Evolutionary conservation across 768 basidiomycete species (phyloP).

Genomic region (Lentinula lateritia): DNA sequence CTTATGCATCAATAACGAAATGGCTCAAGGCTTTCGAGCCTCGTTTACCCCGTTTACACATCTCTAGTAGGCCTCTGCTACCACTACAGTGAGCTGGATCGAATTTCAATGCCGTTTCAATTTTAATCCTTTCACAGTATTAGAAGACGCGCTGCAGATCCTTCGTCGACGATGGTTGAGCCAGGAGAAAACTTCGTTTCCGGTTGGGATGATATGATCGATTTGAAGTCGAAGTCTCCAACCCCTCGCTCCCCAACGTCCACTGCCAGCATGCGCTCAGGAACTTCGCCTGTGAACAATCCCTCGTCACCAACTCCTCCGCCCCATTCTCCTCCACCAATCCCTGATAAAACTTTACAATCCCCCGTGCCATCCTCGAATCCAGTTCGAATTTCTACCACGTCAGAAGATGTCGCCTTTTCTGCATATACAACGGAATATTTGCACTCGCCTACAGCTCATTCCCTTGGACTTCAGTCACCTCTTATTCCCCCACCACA

Average conservation of each 20-base stretch:
- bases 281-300: background rate
- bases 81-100: slow-evolving; percentile 1
- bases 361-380: background rate
- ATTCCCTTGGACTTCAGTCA: slow-evolving; percentile 31
- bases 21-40: background rate
- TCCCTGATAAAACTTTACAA: background rate
- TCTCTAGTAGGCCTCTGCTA: background rate
- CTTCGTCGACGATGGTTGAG: background rate
- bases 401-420: slow-evolving; percentile 32
- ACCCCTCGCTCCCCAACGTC: slow-evolving; percentile 1
- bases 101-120: background rate
- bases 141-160: background rate
- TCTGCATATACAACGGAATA: slow-evolving; percentile 39
- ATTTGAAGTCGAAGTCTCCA: background rate
- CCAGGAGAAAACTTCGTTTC: background rate
- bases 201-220: slow-evolving; percentile 7
- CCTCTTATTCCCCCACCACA: slow-evolving; percentile 20
- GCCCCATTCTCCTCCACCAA: background rate
- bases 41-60: background rate
- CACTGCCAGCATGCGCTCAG: background rate
- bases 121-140: background rate
- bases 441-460: slow-evolving; percentile 38
- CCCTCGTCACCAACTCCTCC: background rate
- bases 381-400: background rate
- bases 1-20: background rate